A percentile compares a stretch with the other conserved stretches of the same genome.
Evolutionary conservation across 2,329 filamentous ascomycete species (phyloP).

Genomic region (Aphanocladium album): DNA sequence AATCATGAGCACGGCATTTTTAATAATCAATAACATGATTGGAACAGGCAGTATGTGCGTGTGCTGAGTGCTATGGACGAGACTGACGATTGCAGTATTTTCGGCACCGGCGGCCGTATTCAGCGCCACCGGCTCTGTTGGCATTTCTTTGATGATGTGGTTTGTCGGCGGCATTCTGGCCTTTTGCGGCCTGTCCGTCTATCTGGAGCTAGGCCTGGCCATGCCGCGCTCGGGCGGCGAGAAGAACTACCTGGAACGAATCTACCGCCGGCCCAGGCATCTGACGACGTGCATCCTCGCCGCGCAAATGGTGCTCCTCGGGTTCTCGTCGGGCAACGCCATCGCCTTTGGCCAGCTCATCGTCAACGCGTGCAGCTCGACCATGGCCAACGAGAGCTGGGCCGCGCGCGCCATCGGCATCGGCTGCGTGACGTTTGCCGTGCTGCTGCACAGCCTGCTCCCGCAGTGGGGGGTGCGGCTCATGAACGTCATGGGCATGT

Average conservation of each 20-base stretch:
- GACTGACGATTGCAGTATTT: constrained; percentile 35
- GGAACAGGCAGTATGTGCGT: constrained; percentile 45
- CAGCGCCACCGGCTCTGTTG: constrained; percentile 46
- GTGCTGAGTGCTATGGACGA: not conserved
- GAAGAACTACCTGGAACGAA: constrained; percentile 62
- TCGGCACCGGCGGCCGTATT: constrained; percentile 51
- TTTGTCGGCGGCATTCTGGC: constrained; percentile 45
- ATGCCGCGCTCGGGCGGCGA: constrained; percentile 60
- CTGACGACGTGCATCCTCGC: constrained; percentile 56
- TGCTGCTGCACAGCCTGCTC: constrained; percentile 44
- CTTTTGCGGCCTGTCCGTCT: constrained; percentile 55
- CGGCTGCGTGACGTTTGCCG: constrained; percentile 49
- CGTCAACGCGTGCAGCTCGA: constrained; percentile 47
- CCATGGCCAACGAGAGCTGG: constrained; percentile 46
- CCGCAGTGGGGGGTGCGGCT: constrained; percentile 56
- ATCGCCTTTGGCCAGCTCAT: constrained; percentile 56
- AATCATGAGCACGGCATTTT: constrained; percentile 46
- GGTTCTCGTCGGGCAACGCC: constrained; percentile 55
- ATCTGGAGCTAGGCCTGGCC: constrained; percentile 58
- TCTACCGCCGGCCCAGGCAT: constrained; percentile 54
- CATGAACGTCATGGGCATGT: constrained; percentile 53
- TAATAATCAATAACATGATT: constrained; percentile 56
- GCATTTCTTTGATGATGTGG: constrained; percentile 27
- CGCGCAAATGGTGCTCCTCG: constrained; percentile 56
- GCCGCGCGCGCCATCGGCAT: constrained; percentile 52